These are phyloP conservation scores for Ceratocystis lukuohia DNA, from an alignment of 2,329 filamentous ascomycete species.

Conservation along the genomic window DNA sequence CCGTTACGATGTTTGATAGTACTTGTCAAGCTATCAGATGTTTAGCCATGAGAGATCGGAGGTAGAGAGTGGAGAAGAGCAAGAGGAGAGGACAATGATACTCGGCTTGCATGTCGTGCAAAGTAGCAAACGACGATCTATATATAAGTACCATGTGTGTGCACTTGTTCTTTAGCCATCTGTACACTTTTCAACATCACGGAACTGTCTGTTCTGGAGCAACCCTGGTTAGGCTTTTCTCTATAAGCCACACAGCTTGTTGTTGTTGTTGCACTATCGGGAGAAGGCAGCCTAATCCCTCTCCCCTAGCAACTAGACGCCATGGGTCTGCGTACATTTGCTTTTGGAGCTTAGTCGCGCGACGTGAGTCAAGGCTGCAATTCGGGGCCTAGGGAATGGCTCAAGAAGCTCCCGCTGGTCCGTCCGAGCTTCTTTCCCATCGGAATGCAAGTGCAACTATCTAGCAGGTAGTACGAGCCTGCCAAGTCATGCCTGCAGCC, in stretches of 20 bases:
- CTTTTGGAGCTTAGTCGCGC: background rate
- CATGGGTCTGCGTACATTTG: background rate
- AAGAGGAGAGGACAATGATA: background rate
- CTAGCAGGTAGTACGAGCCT: background rate
- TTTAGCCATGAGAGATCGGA: background rate
- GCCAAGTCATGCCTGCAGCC: background rate
- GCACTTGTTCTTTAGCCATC: too few species aligned
- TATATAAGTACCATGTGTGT: too few species aligned
- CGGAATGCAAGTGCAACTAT: background rate
- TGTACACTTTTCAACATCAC: too few species aligned
- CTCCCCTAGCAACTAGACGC: background rate
- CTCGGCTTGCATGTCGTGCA: background rate
- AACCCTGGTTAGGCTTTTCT: too few species aligned
- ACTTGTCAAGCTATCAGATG: background rate
- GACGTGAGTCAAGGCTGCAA: background rate
- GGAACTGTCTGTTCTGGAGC: too few species aligned
- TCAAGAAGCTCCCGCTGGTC: background rate
- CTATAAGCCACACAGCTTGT: too few species aligned
- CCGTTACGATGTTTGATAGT: background rate
- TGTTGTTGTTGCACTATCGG: too few species aligned
- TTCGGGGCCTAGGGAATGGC: too few species aligned
- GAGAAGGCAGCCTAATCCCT: background rate
- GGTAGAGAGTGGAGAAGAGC: background rate
- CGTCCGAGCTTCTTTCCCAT: background rate
- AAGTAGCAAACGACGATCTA: background rate